Conservation (phyloP, 177 flowering plant genomes). For the Telopea speciosissima region DNA sequence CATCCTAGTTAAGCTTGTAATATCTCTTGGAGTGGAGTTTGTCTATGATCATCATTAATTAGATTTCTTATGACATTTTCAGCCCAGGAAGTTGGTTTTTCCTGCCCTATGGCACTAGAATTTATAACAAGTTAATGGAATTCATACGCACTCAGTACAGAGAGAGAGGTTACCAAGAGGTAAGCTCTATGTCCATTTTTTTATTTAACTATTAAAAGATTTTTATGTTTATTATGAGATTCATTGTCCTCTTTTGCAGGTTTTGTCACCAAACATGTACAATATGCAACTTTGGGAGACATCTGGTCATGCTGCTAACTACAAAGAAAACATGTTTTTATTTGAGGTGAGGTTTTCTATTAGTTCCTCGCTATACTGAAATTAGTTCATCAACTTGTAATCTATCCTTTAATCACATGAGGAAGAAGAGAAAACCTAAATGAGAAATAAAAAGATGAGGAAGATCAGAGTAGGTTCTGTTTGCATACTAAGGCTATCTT, state of each 20-base stretch:
- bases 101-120: conserved; percentile 81
- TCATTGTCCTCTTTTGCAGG: conserved; percentile 35
- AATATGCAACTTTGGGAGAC: conserved; percentile 99
- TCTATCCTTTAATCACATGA: neutral
- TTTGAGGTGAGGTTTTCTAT: conserved; percentile 54
- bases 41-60: neutral
- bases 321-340: conserved; percentile 95
- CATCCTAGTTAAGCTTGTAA: neutral
- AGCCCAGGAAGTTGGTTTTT: conserved; percentile 99
- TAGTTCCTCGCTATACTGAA: neutral
- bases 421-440: neutral
- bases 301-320: conserved; percentile 97
- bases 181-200: conserved; percentile 12
- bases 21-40: neutral
- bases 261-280: conserved; percentile 77
- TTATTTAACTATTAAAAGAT: neutral
- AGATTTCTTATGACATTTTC: conserved; percentile 19
- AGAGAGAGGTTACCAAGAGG: conserved; percentile 93
- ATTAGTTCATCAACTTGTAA: neutral
- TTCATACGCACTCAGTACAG: conserved; percentile 64
- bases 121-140: conserved; percentile 85
- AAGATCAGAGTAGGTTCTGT: too few relatives aligned
- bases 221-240: neutral
- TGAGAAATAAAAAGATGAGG: neutral
- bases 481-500: too few relatives aligned